Evolutionary conservation across 371 early-diverging fungal species (phyloP), one percentile per base, ranked within the genome.

Genomic region (Gilbertella persicaria): DNA sequence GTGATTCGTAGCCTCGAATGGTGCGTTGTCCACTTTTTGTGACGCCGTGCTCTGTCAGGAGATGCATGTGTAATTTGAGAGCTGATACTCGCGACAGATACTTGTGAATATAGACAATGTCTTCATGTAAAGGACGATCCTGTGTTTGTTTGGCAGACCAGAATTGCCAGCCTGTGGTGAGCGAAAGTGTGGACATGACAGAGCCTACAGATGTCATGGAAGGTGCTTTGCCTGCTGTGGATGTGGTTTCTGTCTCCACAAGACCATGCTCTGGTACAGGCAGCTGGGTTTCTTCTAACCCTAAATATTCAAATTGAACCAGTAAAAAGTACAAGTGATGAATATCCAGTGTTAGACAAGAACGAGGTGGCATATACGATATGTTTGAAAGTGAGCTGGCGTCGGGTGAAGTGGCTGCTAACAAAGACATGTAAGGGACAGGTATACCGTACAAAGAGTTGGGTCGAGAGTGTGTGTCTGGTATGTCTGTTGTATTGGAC

Each of bases 121-220:
- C 86, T 43, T 80, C 75, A 29, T 80, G 67, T 17, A 82, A 54
- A 20, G 72, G 70, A 37, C 61, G 30, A 3, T 47, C 58, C 45
- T 56, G 53, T 16, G 60, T 55, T 25, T 39, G 43, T 4, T 59
- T 51, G n/a, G 58, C 54, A n/a, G 67, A 70, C 86, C 86, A 86
- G 28, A 79, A 71, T 37, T 79, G 78, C 86, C 86, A 86, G 5
- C 83, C 82, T 1, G 82, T 77, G n/a, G 79, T 71, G 1, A 86
- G 51, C 0, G 86, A 84, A 14, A 86, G 47, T 0, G 82, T 82
- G 2, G 86, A 86, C 53, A 82, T 73, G 35, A 67, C 66, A 2
- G 77, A 77, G 17, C 83, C 79, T 2, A 80, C 75, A 0, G 85
- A 83, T 0, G 82, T 82, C 46, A 84, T 75, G 7, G 84, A 84